phyloP scores from a whole-genome alignment of 768 basidiomycete genomes.

The Suillus subalutaceus region DNA sequence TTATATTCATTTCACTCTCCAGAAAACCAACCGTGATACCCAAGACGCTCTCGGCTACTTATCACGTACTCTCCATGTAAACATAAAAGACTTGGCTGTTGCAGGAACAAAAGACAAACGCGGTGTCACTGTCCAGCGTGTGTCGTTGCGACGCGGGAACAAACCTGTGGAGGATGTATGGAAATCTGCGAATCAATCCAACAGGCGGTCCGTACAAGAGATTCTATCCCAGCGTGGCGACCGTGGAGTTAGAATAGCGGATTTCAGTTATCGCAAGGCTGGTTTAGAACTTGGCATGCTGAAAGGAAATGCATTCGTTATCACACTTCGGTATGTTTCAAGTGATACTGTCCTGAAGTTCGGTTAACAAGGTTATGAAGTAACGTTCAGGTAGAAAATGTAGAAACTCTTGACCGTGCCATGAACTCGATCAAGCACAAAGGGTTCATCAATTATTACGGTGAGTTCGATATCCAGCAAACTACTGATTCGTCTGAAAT shows the following conservation, averaged over 20 bases:
- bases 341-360: constrained; percentile 1
- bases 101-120: constrained; percentile 99
- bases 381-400: constrained; percentile 80
- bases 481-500: constrained; percentile 16
- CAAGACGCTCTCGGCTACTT: constrained; percentile 89
- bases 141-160: constrained; percentile 75
- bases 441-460: constrained; percentile 99
- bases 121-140: constrained; percentile 93
- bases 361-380: constrained; percentile 41
- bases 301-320: constrained; percentile 94
- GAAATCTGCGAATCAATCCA: constrained; percentile 75
- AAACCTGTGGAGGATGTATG: constrained; percentile 86
- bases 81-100: constrained; percentile 80
- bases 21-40: constrained; percentile 97
- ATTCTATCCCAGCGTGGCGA: constrained; percentile 78
- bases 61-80: constrained; percentile 75
- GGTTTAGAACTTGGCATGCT: constrained; percentile 92
- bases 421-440: constrained; percentile 76
- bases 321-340: constrained; percentile 78
- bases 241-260: constrained; percentile 84
- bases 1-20: constrained; percentile 94
- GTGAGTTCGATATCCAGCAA: constrained; percentile 40
- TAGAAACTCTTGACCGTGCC: constrained; percentile 71
- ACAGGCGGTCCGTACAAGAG: constrained; percentile 57
- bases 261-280: constrained; percentile 82